A percentile compares a stretch with the other conserved stretches of the same genome.
phyloP scores from a whole-genome alignment of 371 early-diverging fungal genomes.

The Fennellomyces sp. region DNA sequence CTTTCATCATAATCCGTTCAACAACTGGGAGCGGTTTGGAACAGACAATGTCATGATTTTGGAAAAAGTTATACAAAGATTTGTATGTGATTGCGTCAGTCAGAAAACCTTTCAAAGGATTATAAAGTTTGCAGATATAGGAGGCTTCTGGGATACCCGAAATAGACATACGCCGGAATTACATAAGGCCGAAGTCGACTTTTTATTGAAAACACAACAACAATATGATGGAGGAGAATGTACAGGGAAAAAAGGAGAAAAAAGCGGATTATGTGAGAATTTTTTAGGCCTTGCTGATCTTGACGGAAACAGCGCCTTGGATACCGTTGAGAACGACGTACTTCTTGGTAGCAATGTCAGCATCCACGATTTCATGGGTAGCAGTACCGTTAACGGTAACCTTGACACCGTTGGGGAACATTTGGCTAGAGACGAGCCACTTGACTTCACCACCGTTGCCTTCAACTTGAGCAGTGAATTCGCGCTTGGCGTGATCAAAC shows the following conservation, averaged over 20 bases:
- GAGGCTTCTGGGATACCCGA: no score
- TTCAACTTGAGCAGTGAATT: conserved; percentile 21
- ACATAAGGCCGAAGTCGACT: no score
- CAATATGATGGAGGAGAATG: not conserved
- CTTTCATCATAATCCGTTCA: no score
- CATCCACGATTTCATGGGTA: conserved; percentile 14
- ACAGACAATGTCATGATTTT: no score
- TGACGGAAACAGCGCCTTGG: conserved; percentile 18
- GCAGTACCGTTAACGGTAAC: conserved; percentile 11
- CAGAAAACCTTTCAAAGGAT: no score
- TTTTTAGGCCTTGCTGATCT: conserved; percentile 23
- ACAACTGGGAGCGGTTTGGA: no score
- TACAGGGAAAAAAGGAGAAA: not conserved
- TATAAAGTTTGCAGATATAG: no score
- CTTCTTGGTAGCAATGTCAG: conserved; percentile 28
- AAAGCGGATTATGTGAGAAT: not conserved
- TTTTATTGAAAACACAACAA: no score
- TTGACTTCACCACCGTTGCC: conserved; percentile 9
- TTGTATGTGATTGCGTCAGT: no score
- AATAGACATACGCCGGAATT: no score
- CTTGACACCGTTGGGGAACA: conserved; percentile 46
- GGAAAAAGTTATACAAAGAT: no score
- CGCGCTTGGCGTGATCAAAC: conserved; percentile 34
- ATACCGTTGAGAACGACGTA: conserved; percentile 31
- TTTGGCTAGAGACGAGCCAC: conserved; percentile 27